These are phyloP conservation scores for Candida pseudoglaebosa DNA, from an alignment of 805 yeast species.

Conservation along the genomic window DNA sequence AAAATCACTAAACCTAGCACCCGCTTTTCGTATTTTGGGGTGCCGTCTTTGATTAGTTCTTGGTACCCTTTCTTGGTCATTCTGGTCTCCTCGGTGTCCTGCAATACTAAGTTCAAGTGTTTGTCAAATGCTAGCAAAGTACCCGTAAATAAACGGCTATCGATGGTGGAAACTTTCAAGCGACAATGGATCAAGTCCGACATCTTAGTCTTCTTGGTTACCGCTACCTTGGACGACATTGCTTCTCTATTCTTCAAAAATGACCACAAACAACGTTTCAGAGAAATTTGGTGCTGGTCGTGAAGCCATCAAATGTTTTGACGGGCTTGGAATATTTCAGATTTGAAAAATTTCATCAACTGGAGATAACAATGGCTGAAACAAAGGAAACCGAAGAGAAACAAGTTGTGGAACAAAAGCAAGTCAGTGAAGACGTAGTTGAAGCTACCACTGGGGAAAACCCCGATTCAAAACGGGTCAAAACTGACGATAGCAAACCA, in stretches of 20 bases:
- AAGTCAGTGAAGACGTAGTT: conserved; percentile 8
- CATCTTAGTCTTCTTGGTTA: conserved; percentile 38
- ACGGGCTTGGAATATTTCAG: not conserved
- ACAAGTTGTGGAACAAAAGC: conserved; percentile 5
- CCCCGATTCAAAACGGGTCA: conserved; percentile 11
- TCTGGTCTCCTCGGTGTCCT: conserved; percentile 82
- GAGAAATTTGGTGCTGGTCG: not conserved
- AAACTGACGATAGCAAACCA: conserved; percentile 19
- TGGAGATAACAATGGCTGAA: conserved; percentile 5
- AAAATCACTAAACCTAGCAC: conserved; percentile 75
- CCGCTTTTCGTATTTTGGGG: conserved; percentile 50
- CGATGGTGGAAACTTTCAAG: conserved; percentile 70
- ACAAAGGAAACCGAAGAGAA: conserved; percentile 11
- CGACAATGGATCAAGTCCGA: conserved; percentile 72
- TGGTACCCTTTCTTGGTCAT: conserved; percentile 56
- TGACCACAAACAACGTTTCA: not conserved
- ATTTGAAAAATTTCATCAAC: conserved; percentile 5
- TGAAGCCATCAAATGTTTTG: not conserved
- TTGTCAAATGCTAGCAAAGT: conserved; percentile 84
- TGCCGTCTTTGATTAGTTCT: conserved; percentile 26
- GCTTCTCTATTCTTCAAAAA: not conserved
- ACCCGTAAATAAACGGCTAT: conserved; percentile 75
- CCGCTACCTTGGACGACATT: conserved; percentile 10
- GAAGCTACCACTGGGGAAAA: conserved; percentile 6
- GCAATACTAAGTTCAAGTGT: conserved; percentile 79